These are phyloP conservation scores for Curvularia eragrostidis DNA, from an alignment of 2,329 filamentous ascomycete species.

Conservation along the genomic window DNA sequence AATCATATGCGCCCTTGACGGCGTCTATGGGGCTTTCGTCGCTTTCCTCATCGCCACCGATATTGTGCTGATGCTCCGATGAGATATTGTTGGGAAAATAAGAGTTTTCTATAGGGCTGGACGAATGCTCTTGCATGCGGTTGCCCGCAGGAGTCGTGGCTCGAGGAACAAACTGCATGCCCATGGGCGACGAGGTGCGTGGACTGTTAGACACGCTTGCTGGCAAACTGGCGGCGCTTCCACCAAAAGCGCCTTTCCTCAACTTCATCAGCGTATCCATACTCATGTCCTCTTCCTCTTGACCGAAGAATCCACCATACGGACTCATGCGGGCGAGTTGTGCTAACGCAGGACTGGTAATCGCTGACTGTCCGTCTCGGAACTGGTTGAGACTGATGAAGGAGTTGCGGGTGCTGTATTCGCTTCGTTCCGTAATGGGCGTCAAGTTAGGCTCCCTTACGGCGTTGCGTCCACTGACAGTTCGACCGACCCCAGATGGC, in stretches of 20 bases:
- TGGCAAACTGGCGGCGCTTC: conserved; percentile 74
- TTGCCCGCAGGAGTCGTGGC: conserved; percentile 38
- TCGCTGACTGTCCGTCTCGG: conserved; percentile 55
- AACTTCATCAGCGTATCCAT: conserved; percentile 75
- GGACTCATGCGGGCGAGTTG: conserved; percentile 69
- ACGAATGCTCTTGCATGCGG: conserved; percentile 38
- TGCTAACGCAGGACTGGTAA: conserved; percentile 76
- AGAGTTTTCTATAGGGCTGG: conserved; percentile 35
- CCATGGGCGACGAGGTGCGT: conserved; percentile 48
- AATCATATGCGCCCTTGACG: conserved; percentile 38
- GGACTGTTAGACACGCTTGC: conserved; percentile 56
- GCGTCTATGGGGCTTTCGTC: conserved; percentile 33
- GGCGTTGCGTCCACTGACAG: conserved; percentile 68
- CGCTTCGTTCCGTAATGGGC: conserved; percentile 92
- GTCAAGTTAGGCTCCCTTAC: conserved; percentile 88
- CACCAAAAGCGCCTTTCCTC: conserved; percentile 78
- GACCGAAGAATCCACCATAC: conserved; percentile 59
- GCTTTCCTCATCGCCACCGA: conserved; percentile 25
- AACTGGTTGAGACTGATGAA: conserved; percentile 74
- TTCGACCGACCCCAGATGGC: conserved; percentile 70
- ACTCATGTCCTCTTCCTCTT: conserved; percentile 70
- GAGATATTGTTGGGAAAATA: conserved; percentile 28
- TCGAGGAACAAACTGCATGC: conserved; percentile 44
- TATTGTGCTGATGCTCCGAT: conserved; percentile 26
- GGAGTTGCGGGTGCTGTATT: conserved; percentile 94